phyloP scores from a whole-genome alignment of 345 rosid genomes.

The Sisymbrium altissimum region DNA sequence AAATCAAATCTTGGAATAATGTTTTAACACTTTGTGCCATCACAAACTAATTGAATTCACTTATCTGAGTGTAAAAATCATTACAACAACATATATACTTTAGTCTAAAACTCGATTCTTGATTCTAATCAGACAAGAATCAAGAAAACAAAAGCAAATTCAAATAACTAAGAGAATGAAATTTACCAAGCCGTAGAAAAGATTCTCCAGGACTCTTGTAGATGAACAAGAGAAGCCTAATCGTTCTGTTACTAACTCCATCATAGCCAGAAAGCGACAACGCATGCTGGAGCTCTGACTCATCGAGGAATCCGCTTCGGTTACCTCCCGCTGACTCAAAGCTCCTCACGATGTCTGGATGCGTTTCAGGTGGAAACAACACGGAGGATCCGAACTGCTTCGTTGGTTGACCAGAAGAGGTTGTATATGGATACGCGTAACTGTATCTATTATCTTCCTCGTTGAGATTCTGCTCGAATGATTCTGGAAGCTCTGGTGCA shows the following conservation, averaged over 20 bases:
- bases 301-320: constrained; percentile 63
- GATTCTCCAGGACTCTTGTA: constrained; percentile 56
- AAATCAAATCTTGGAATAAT: not conserved
- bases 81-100: not conserved
- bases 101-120: not conserved
- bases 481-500: constrained; percentile 46
- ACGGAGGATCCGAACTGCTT: constrained; percentile 27
- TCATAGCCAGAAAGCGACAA: constrained; percentile 46
- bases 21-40: not conserved
- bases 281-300: constrained; percentile 56
- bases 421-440: constrained; percentile 19
- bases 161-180: not conserved
- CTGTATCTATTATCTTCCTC: not conserved
- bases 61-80: too few species aligned
- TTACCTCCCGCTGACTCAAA: constrained; percentile 61
- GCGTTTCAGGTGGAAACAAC: constrained; percentile 49
- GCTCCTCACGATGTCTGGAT: constrained; percentile 49
- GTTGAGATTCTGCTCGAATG: constrained; percentile 12
- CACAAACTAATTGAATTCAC: not conserved
- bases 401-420: constrained; percentile 19
- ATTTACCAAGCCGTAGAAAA: constrained; percentile 43
- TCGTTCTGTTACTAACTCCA: constrained; percentile 47
- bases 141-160: not conserved
- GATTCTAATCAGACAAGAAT: not conserved
- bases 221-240: constrained; percentile 59